phyloP scores from a whole-genome alignment of 106 monocot species.

The Dendrobium catenatum region DNA sequence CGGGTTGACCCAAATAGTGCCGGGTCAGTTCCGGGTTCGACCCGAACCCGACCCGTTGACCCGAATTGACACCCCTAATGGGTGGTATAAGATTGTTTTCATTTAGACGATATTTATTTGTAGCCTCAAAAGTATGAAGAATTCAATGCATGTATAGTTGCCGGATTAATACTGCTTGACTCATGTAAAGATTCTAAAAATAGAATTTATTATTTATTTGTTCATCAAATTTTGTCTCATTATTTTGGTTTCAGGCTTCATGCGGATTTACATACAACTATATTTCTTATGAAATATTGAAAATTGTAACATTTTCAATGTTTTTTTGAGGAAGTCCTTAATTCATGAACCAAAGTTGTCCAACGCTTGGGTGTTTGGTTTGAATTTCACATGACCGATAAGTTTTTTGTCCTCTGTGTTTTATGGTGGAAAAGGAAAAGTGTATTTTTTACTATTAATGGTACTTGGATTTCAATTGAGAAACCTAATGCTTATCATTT shows the following conservation, averaged over 20 bases:
- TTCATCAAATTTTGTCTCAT: background rate
- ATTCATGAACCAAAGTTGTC: background rate
- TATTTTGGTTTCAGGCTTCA: background rate
- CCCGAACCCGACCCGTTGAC: too few relatives aligned
- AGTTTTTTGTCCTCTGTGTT: background rate
- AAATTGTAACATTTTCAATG: background rate
- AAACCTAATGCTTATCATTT: background rate
- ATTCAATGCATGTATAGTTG: background rate
- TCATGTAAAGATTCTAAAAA: background rate
- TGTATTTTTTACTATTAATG: background rate
- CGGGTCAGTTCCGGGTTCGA: too few relatives aligned
- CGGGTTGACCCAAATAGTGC: too few relatives aligned
- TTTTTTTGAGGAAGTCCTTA: background rate
- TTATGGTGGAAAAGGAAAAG: background rate
- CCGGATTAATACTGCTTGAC: background rate
- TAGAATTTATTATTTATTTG: background rate
- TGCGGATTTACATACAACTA: background rate
- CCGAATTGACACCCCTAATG: too few relatives aligned
- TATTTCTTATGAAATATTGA: background rate
- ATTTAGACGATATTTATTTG: background rate
- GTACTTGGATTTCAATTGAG: background rate
- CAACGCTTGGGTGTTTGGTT: background rate
- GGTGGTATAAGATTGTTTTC: background rate
- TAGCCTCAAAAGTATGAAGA: background rate
- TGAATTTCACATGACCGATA: background rate